A percentile compares a stretch with the other conserved stretches of the same genome.
These are phyloP conservation scores for Termitomyces sp. DNA, from an alignment of 768 basidiomycete species.

Conservation along the genomic window DNA sequence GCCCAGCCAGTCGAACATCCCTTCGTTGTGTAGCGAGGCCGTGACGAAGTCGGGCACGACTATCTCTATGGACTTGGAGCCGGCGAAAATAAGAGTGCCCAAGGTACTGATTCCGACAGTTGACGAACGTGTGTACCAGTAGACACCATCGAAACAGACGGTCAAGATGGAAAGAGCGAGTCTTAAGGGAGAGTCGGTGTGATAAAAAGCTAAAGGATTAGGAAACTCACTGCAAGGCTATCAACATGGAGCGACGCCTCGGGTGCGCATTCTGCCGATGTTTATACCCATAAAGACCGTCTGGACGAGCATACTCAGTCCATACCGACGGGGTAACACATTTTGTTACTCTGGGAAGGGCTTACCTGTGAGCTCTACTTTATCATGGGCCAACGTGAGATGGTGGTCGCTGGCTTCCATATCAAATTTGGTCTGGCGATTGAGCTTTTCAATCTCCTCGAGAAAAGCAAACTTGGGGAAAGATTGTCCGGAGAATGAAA, in stretches of 20 bases:
- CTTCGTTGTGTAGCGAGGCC: neutral
- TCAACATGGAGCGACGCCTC: constrained; percentile 16
- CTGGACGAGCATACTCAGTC: constrained; percentile 8
- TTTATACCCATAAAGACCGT: constrained; percentile 21
- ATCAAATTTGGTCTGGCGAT: constrained; percentile 11
- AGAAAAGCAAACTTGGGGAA: constrained; percentile 16
- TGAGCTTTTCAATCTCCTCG: constrained; percentile 7
- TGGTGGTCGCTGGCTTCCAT: constrained; percentile 15
- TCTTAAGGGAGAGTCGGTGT: constrained; percentile 7
- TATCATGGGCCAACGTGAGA: constrained; percentile 15
- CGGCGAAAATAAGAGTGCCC: constrained; percentile 17
- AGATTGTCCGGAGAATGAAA: constrained; percentile 22
- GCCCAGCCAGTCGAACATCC: constrained; percentile 1
- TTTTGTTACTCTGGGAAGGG: neutral
- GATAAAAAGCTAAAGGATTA: neutral
- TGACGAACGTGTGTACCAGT: constrained; percentile 29
- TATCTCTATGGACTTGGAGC: constrained; percentile 5
- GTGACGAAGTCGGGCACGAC: constrained; percentile 1
- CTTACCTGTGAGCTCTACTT: constrained; percentile 22
- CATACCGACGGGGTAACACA: neutral
- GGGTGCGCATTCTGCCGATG: constrained; percentile 24
- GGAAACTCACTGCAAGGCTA: constrained; percentile 13
- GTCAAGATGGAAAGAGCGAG: constrained; percentile 2
- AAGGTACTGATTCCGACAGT: constrained; percentile 25
- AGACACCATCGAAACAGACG: constrained; percentile 16